Evolutionary conservation across 371 early-diverging fungal genomes (phyloP).

Genomic region (Choanephora cucurbitarum): DNA sequence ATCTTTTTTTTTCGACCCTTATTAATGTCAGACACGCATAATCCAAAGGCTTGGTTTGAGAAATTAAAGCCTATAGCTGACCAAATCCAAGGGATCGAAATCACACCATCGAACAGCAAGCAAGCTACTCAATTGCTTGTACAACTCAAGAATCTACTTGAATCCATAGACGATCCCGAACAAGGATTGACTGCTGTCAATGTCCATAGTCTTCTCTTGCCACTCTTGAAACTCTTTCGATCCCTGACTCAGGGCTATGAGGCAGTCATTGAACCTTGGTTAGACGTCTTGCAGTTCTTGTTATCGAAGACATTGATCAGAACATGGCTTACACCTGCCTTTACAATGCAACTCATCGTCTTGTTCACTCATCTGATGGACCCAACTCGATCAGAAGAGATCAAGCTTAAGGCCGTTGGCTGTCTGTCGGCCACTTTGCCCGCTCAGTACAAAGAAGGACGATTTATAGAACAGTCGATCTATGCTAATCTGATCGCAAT

Average conservation of each 20-base stretch:
- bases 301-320: constrained; percentile 17
- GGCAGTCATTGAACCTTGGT: constrained; percentile 10
- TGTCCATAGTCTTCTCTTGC: neutral
- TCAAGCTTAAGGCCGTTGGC: constrained; percentile 31
- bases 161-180: neutral
- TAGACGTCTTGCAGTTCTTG: constrained; percentile 20
- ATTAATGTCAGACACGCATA: constrained; percentile 8
- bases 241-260: constrained; percentile 11
- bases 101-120: constrained; percentile 1
- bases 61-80: constrained; percentile 3
- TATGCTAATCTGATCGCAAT: neutral
- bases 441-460: constrained; percentile 13
- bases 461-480: constrained; percentile 10
- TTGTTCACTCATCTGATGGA: constrained; percentile 10
- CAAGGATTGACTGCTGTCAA: neutral
- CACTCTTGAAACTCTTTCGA: neutral
- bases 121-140: constrained; percentile 2
- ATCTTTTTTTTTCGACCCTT: neutral
- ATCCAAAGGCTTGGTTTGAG: neutral
- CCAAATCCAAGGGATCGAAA: neutral
- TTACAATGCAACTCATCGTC: constrained; percentile 10
- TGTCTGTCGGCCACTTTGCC: constrained; percentile 43
- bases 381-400: constrained; percentile 35
- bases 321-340: neutral
- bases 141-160: neutral